Percentiles rank a stretch among this genome's conserved stretches.
Evolutionary conservation across 257 asterid genomes (phyloP).

Genomic region (Solanum chiquidenum): DNA sequence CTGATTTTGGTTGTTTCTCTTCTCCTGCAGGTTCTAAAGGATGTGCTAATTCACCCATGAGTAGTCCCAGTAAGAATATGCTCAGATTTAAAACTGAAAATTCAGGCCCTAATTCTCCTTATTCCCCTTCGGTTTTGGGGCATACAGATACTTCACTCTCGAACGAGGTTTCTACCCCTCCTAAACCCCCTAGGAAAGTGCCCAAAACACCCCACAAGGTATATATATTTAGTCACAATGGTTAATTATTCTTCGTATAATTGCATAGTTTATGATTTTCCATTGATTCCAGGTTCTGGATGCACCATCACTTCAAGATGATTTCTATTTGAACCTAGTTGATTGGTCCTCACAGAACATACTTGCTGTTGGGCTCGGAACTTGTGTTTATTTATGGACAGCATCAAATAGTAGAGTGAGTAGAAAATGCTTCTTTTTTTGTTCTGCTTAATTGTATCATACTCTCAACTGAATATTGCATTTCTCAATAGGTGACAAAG

Average conservation of each 20-base stretch:
- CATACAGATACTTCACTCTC: constrained; percentile 34
- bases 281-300: constrained; percentile 62
- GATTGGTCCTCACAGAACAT: constrained; percentile 99
- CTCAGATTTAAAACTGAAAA: constrained; percentile 86
- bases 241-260: neutral
- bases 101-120: constrained; percentile 76
- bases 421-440: neutral
- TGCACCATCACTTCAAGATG: constrained; percentile 98
- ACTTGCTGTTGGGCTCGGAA: constrained; percentile 97
- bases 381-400: constrained; percentile 91
- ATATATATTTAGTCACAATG: neutral
- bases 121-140: constrained; percentile 70
- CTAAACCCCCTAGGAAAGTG: constrained; percentile 94
- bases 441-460: neutral
- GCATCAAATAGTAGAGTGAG: constrained; percentile 89
- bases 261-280: neutral
- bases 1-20: constrained; percentile 77
- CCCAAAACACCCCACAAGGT: constrained; percentile 98
- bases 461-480: neutral
- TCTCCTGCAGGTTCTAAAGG: constrained; percentile 62
- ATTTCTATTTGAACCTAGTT: constrained; percentile 82
- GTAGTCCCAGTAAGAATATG: constrained; percentile 88
- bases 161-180: constrained; percentile 58
- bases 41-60: constrained; percentile 51
- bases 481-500: constrained; percentile 52